These are phyloP conservation scores for Escallonia rubra DNA, from an alignment of 129 eudicot genomes.

Conservation along the genomic window DNA sequence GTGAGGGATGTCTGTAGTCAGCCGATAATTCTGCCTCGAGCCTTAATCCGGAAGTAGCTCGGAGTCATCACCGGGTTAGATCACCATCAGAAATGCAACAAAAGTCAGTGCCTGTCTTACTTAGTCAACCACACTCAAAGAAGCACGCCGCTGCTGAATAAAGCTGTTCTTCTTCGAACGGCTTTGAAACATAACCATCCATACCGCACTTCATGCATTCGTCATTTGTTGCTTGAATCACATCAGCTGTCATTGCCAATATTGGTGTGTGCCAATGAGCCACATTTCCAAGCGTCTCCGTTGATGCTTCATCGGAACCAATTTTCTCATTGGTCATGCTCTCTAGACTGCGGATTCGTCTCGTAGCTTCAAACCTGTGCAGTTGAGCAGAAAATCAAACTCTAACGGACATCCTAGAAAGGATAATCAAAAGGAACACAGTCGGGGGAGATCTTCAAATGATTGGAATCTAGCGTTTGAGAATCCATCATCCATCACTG, in stretches of 20 bases:
- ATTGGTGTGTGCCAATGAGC: conserved; percentile 79
- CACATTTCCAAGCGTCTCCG: conserved; percentile 22
- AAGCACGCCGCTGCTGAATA: conserved; percentile 71
- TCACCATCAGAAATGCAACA: neutral
- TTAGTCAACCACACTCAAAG: conserved; percentile 56
- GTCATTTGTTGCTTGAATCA: conserved; percentile 75
- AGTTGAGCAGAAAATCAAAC: neutral
- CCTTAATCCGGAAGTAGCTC: neutral
- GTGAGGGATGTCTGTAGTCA: neutral
- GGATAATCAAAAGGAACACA: neutral
- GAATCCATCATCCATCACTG: neutral
- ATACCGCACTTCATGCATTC: conserved; percentile 78
- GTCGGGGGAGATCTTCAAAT: neutral
- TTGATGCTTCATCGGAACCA: conserved; percentile 31
- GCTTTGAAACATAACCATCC: conserved; percentile 89
- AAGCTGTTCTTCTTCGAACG: conserved; percentile 73
- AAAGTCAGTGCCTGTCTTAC: neutral
- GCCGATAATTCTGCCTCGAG: conserved; percentile 2
- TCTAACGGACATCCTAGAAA: neutral
- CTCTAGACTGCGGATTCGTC: conserved; percentile 56
- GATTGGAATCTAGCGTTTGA: neutral
- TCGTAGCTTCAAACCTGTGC: conserved; percentile 82
- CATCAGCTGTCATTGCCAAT: conserved; percentile 97
- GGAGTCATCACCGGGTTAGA: neutral
- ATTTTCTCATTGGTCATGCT: conserved; percentile 34